These are phyloP conservation scores for Citrullus colocynthis DNA, from an alignment of 306 rosid genomes.

Conservation along the genomic window DNA sequence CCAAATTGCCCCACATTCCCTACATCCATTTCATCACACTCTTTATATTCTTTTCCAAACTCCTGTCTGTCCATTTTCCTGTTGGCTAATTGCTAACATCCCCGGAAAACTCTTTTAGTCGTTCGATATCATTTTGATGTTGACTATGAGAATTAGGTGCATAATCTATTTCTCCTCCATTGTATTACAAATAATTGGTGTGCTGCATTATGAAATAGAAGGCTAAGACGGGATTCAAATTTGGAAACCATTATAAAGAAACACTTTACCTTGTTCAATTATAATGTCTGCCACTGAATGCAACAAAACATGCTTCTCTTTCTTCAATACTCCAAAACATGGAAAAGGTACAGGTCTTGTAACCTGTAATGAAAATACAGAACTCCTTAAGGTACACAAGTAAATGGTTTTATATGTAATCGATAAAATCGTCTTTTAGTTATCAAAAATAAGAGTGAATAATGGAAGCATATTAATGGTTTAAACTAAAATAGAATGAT, in stretches of 20 bases:
- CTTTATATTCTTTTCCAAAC: background rate
- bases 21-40: background rate
- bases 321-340: constrained; percentile 73
- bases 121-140: background rate
- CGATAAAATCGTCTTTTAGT: background rate
- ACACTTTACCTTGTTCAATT: constrained; percentile 67
- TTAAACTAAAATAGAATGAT: background rate
- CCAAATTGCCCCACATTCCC: background rate
- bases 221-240: background rate
- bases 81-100: background rate
- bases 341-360: constrained; percentile 80
- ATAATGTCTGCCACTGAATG: constrained; percentile 75
- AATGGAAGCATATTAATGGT: background rate
- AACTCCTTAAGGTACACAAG: background rate
- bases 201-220: background rate
- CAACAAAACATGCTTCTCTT: constrained; percentile 86
- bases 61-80: background rate
- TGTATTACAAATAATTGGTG: background rate
- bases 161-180: background rate
- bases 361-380: constrained; percentile 43
- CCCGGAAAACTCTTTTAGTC: background rate
- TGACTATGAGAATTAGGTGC: background rate
- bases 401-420: background rate
- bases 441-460: background rate
- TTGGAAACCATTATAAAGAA: background rate